Conservation (phyloP, 2,329 filamentous ascomycete genomes). For the Chrysoporthe cubensis region DNA sequence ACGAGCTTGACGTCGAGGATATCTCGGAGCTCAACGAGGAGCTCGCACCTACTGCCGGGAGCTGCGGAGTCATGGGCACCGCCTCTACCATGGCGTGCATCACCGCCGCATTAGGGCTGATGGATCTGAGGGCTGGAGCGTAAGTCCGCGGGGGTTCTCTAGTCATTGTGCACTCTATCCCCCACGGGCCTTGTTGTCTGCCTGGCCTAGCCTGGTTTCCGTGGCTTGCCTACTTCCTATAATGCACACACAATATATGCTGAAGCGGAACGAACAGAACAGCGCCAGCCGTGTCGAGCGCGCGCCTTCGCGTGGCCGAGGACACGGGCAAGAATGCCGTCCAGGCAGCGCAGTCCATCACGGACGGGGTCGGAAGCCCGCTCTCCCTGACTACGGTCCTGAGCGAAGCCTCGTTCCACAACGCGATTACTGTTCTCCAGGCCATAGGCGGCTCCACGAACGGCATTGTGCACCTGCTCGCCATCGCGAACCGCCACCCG, state of each 20-base stretch:
- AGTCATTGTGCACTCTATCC: background rate
- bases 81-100: conserved; percentile 89
- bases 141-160: background rate
- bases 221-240: background rate
- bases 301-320: conserved; percentile 80
- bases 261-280: conserved; percentile 43
- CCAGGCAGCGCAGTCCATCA: conserved; percentile 51
- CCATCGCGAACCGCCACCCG: conserved; percentile 77
- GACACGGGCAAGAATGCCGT: conserved; percentile 73
- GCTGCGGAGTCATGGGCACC: conserved; percentile 90
- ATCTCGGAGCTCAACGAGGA: conserved; percentile 73
- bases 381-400: conserved; percentile 59
- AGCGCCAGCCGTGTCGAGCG: conserved; percentile 76
- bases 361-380: conserved; percentile 60
- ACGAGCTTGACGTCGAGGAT: conserved; percentile 71
- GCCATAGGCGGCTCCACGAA: conserved; percentile 86
- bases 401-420: conserved; percentile 77
- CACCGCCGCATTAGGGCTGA: conserved; percentile 81
- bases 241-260: background rate
- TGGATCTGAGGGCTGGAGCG: conserved; percentile 66
- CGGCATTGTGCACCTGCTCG: conserved; percentile 82
- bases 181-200: no score
- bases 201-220: no score
- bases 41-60: conserved; percentile 74
- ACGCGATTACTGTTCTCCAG: conserved; percentile 85